Base-by-base conservation (phyloP, 2,329 filamentous ascomycete species). In the Kalmusia sp. region DNA sequence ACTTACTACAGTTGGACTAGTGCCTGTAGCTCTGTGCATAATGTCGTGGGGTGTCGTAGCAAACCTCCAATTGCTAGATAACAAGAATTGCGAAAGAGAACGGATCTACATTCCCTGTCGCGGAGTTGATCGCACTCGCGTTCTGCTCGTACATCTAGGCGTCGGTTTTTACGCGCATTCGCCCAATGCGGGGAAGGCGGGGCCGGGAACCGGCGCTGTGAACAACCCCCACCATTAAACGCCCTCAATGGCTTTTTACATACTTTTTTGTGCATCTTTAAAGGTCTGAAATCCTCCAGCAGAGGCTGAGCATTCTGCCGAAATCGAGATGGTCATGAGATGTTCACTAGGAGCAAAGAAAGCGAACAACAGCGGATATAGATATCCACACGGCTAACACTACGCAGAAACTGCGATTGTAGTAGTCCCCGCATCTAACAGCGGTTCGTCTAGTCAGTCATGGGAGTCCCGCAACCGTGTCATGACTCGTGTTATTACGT, bases 381-480 rank as follows among this genome's bases (percentile, higher is more conserved):
- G 14, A 31, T 43, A 19, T 31, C 39, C 39, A 31, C 11, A 8
- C 35, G 35, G 35, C 19, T 38, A 38, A 38, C 35, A 38, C 35
- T 22, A n/a, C n/a, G 11, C 35, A 38, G 39, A 17, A 30, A 15
- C 31, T 24, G 24, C 24, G 3, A 43, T 31, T 17, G 28, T 19
- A 30, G 28, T 12, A 34, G 15, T n/a, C 41, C 41, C 41, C 41
- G 41, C 41, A 34, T 44, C 25, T 44, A 4, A 19, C 28, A n/a
- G n/a, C n/a, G n/a, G n/a, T n/a, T n/a, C n/a, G n/a, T 44, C 17
- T 44, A 44, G 41, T 44, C 41, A 44, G 11, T 44, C 28, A n/a
- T 22, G 22, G 24, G 17, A n/a, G 3, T 34, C 24, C 41, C 41
- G 41, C 15, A 9, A 24, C 8, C 11, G 34, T 12, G 8, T n/a